phyloP scores from a whole-genome alignment of 225 moss, liverwort and hornwort species.

The Pseudoscleropodium purum region DNA sequence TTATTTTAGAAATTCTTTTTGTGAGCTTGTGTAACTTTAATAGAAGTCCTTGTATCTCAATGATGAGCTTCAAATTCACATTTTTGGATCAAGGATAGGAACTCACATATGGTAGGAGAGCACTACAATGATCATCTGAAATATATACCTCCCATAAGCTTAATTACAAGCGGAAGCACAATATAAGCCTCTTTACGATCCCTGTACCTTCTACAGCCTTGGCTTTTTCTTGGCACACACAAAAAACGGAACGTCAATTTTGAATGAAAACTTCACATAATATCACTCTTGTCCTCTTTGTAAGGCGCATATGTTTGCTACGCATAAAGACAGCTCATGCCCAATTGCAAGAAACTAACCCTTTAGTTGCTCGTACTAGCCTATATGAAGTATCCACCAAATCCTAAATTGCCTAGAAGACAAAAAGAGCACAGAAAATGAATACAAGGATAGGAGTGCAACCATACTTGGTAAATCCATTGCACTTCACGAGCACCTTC shows the following conservation, averaged over 20 bases:
- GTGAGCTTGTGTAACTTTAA: no score
- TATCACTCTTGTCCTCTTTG: not conserved
- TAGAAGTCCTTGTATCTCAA: no score
- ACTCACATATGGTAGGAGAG: not conserved
- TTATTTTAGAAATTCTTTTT: no score
- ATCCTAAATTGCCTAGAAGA: not conserved
- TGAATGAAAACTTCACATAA: not conserved
- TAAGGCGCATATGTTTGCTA: not conserved
- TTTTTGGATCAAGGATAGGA: not conserved
- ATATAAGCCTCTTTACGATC: not conserved
- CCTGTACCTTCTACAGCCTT: not conserved
- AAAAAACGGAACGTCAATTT: not conserved
- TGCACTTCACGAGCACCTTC: not conserved
- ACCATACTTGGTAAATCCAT: not conserved
- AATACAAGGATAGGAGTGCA: not conserved
- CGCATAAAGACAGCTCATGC: not conserved
- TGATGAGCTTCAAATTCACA: no score
- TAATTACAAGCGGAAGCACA: not conserved
- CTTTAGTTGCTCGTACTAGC: not conserved
- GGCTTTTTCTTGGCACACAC: not conserved
- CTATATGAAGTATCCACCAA: not conserved
- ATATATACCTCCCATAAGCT: not conserved
- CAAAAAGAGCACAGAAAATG: not conserved
- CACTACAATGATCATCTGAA: not conserved
- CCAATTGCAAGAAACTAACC: not conserved